Evolutionary conservation across 306 rosid genomes (phyloP).

Genomic region (Pterocarpus santalinus): DNA sequence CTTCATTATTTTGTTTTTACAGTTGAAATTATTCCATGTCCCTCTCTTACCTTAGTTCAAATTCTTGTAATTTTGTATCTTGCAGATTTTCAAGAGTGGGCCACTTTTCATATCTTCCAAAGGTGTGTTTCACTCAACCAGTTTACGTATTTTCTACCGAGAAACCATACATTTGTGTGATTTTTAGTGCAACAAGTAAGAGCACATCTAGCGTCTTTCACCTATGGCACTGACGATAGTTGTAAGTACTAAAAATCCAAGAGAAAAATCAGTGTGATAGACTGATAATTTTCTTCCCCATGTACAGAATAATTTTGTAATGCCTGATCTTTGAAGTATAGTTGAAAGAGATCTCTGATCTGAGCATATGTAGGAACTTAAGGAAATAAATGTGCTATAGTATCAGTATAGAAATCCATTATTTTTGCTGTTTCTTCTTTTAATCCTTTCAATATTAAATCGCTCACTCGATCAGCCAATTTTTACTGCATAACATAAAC

Average conservation of each 20-base stretch:
- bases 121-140: slow-evolving; percentile 65
- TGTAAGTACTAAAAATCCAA: neutral
- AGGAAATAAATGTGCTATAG: slow-evolving; percentile 10
- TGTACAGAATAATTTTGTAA: slow-evolving; percentile 20
- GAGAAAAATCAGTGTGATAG: neutral
- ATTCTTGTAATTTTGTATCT: slow-evolving; percentile 41
- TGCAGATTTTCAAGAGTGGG: slow-evolving; percentile 96
- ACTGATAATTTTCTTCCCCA: neutral
- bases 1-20: neutral
- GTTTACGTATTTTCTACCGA: slow-evolving; percentile 28
- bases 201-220: slow-evolving; percentile 25
- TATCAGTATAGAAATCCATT: neutral
- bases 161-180: slow-evolving; percentile 1
- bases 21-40: slow-evolving; percentile 10
- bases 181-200: slow-evolving; percentile 21
- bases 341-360: neutral
- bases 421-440: slow-evolving; percentile 20
- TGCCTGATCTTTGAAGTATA: slow-evolving; percentile 17
- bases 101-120: slow-evolving; percentile 92
- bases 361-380: slow-evolving; percentile 4
- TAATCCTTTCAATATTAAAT: slow-evolving; percentile 18
- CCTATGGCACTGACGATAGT: slow-evolving; percentile 11
- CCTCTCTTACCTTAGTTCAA: slow-evolving; percentile 17
- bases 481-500: neutral
- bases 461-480: neutral